Conservation (phyloP, 148 eudicot species). For the Vaccinium myrtillus region DNA sequence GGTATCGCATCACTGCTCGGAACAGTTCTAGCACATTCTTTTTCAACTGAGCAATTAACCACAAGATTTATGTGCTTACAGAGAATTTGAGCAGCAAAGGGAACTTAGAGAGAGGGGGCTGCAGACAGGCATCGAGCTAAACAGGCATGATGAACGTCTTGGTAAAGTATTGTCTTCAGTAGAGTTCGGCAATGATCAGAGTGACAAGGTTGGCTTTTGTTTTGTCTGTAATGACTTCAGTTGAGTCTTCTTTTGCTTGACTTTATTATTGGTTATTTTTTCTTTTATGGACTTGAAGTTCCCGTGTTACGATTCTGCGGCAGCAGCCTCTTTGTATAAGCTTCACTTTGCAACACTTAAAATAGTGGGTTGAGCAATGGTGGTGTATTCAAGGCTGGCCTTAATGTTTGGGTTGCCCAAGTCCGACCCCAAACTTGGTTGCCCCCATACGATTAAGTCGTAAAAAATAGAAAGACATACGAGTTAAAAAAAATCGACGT, state of each 20-base stretch:
- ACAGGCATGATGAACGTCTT: conserved; percentile 33
- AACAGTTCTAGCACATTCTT: conserved; percentile 8
- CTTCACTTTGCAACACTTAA: background rate
- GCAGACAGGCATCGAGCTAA: conserved; percentile 45
- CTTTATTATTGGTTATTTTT: background rate
- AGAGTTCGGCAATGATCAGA: conserved; percentile 40
- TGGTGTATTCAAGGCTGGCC: background rate
- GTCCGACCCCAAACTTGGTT: no score
- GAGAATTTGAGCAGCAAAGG: conserved; percentile 97
- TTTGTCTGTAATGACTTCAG: background rate
- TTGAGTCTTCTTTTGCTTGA: conserved; percentile 7
- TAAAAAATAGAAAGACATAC: no score
- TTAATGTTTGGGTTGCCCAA: no score
- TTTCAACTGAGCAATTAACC: conserved; percentile 6
- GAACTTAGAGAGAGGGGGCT: conserved; percentile 76
- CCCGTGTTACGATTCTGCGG: background rate
- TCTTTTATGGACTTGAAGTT: conserved; percentile 5
- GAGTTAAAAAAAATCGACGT: no score
- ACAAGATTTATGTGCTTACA: conserved; percentile 33
- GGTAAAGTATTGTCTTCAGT: conserved; percentile 39
- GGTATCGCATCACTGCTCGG: conserved; percentile 41
- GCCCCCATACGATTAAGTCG: no score
- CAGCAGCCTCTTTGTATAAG: conserved; percentile 5
- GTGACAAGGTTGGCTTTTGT: conserved; percentile 48
- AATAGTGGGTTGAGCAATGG: background rate